Percentiles rank a stretch among this genome's conserved stretches.
phyloP scores from a whole-genome alignment of 164 flowering plant species.

The Stephania japonica region DNA sequence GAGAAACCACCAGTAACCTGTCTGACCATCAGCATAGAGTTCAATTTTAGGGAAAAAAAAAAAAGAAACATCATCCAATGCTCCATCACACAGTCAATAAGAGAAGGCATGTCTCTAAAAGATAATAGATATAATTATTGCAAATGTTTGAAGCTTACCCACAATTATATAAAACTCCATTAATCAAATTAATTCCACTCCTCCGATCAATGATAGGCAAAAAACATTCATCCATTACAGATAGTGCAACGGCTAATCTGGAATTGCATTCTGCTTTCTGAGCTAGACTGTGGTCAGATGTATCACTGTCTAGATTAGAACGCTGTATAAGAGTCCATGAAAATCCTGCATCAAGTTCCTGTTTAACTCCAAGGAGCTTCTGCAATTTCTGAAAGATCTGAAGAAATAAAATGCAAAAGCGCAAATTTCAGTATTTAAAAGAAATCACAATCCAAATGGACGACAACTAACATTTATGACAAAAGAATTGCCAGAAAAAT shows the following conservation, averaged over 20 bases:
- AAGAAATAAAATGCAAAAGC: slow-evolving; percentile 11
- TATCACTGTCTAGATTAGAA: slow-evolving; percentile 40
- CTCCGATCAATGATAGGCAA: slow-evolving; percentile 81
- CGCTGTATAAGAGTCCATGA: slow-evolving; percentile 84
- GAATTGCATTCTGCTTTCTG: slow-evolving; percentile 83
- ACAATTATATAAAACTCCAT: slow-evolving; percentile 69
- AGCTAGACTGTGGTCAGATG: slow-evolving; percentile 31
- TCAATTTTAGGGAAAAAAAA: not conserved
- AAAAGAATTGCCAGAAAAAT: not conserved
- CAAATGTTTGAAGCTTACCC: slow-evolving; percentile 55
- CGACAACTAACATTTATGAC: not conserved
- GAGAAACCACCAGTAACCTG: not conserved
- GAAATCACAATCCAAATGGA: not conserved
- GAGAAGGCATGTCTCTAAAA: not conserved
- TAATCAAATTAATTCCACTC: slow-evolving; percentile 71
- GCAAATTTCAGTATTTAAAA: not conserved
- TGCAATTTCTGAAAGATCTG: slow-evolving; percentile 68
- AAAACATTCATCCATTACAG: slow-evolving; percentile 95
- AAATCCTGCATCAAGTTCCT: slow-evolving; percentile 82
- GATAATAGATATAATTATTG: not conserved
- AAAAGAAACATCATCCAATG: not conserved
- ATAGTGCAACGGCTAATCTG: slow-evolving; percentile 80
- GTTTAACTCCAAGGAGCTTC: slow-evolving; percentile 71
- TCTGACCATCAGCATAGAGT: not conserved
- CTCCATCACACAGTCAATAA: not conserved